Conservation (phyloP, 306 rosid genomes). For the Luffa acutangula region DNA sequence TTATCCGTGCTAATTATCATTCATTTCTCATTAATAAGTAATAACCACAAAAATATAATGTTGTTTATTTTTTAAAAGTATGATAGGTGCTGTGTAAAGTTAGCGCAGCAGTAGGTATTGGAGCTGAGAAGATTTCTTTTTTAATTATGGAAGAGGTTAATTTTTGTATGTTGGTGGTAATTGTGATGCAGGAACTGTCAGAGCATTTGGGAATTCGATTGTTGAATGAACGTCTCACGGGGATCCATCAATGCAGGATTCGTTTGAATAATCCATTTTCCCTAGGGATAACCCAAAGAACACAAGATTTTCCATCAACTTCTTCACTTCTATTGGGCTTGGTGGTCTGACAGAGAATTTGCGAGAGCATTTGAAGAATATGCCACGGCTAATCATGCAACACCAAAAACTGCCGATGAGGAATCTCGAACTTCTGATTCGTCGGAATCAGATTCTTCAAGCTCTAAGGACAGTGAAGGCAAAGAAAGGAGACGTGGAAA, state of each 20-base stretch:
- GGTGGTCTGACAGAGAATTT: constrained; percentile 88
- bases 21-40: neutral
- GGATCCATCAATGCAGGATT: constrained; percentile 55
- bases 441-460: constrained; percentile 38
- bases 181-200: constrained; percentile 61
- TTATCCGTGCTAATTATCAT: neutral
- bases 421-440: constrained; percentile 38
- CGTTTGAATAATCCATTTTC: constrained; percentile 63
- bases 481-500: constrained; percentile 31
- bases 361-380: constrained; percentile 76
- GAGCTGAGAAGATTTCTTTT: neutral
- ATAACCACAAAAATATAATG: neutral
- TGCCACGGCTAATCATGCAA: constrained; percentile 92
- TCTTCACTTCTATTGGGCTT: constrained; percentile 92
- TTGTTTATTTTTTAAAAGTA: neutral
- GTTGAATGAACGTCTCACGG: constrained; percentile 55
- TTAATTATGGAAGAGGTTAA: neutral
- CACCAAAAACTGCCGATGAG: constrained; percentile 52
- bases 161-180: constrained; percentile 13
- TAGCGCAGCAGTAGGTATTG: neutral
- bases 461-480: constrained; percentile 42
- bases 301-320: constrained; percentile 80
- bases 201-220: constrained; percentile 71
- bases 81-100: neutral
- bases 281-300: constrained; percentile 84